Conservation (phyloP, 495 filamentous ascomycete species). For the Lineolata rhizophorae region DNA sequence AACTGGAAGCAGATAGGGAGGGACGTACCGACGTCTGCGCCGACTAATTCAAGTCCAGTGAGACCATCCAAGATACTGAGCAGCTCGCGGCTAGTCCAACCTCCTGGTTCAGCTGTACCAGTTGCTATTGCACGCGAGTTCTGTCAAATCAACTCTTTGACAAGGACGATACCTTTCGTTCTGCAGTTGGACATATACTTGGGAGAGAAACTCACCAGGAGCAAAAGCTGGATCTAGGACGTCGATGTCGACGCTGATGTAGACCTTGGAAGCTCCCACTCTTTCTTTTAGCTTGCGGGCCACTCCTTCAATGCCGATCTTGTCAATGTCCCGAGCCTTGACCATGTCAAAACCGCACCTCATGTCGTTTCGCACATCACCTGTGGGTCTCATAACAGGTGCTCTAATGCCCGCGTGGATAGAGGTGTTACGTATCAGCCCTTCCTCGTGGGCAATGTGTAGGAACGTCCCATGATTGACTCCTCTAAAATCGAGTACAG, state of each 20-base stretch:
- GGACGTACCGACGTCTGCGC: constrained; percentile 19
- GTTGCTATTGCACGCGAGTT: constrained; percentile 11
- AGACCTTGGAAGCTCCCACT: constrained; percentile 15
- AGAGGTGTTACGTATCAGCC: constrained; percentile 24
- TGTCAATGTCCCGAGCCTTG: constrained; percentile 18
- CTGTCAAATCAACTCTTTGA: neutral
- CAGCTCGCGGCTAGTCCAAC: constrained; percentile 20
- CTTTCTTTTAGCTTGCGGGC: constrained; percentile 15
- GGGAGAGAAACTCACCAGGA: constrained; percentile 11
- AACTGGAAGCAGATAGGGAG: too few species aligned
- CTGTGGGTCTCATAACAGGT: constrained; percentile 21
- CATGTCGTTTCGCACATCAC: constrained; percentile 25
- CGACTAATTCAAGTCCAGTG: constrained; percentile 16
- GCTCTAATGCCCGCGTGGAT: constrained; percentile 29
- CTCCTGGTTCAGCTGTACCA: constrained; percentile 19
- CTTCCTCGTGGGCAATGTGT: constrained; percentile 31
- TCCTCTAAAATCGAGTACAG: constrained; percentile 14
- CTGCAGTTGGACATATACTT: neutral
- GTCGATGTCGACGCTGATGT: constrained; percentile 22
- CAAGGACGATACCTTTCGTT: neutral
- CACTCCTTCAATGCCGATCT: constrained; percentile 14
- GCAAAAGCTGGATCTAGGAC: constrained; percentile 22
- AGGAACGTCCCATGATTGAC: constrained; percentile 32
- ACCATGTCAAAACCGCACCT: constrained; percentile 27
- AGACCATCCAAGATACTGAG: constrained; percentile 20